Conservation (phyloP, 352 stramenopile species). For the Peronospora farinosa region DNA sequence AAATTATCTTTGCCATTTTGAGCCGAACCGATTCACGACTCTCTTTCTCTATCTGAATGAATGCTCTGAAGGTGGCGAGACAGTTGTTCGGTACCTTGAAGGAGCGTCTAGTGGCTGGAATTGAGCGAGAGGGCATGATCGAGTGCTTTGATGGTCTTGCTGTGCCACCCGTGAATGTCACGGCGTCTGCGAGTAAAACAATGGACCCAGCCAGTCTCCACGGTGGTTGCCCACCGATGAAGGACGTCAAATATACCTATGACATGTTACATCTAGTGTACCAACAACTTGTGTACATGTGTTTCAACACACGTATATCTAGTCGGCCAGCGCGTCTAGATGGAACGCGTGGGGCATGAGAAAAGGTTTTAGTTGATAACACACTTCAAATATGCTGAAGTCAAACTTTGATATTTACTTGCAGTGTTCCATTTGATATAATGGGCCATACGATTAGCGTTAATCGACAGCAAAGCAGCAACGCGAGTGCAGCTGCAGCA, state of each 20-base stretch:
- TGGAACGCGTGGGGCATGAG: too few species aligned
- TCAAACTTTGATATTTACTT: background rate
- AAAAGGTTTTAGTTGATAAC: too few species aligned
- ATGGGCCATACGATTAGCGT: conserved; percentile 79
- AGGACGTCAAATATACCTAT: conserved; percentile 56
- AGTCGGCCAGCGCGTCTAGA: too few species aligned
- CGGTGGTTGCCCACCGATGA: conserved; percentile 37
- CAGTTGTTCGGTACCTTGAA: conserved; percentile 87
- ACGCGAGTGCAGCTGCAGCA: conserved; percentile 28
- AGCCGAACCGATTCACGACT: conserved; percentile 90
- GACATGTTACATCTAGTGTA: background rate
- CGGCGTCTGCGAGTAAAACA: conserved; percentile 23
- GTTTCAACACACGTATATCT: background rate
- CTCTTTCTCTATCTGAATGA: conserved; percentile 94
- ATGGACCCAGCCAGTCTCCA: too few species aligned
- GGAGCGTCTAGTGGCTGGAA: conserved; percentile 41
- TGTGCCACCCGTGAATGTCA: conserved; percentile 56
- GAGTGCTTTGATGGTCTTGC: conserved; percentile 62
- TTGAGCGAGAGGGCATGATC: conserved; percentile 53
- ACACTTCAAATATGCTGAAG: too few species aligned
- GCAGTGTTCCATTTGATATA: conserved; percentile 1
- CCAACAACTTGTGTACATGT: too few species aligned
- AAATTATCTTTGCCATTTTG: too few species aligned
- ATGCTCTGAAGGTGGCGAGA: conserved; percentile 90
- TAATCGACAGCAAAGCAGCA: conserved; percentile 34